phyloP scores from a whole-genome alignment of 768 basidiomycete genomes.

The Ramaria rubella region DNA sequence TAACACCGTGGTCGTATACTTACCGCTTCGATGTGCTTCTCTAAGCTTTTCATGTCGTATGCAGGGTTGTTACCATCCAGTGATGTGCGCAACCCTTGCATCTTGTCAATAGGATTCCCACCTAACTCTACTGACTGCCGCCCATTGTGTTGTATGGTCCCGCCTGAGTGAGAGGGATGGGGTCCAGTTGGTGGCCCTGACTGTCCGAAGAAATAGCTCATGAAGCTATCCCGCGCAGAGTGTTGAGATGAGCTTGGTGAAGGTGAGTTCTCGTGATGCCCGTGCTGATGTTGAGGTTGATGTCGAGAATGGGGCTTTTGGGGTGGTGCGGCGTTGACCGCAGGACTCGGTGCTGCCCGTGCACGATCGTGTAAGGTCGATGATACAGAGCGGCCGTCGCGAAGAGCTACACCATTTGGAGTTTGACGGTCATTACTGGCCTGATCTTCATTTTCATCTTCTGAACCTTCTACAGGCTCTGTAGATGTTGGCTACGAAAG shows the following conservation, averaged over 20 bases:
- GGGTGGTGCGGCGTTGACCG: constrained; percentile 23
- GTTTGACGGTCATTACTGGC: constrained; percentile 44
- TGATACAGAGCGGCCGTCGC: constrained; percentile 65
- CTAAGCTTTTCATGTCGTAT: constrained; percentile 97
- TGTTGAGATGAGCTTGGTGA: constrained; percentile 35
- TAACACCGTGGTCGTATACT: constrained; percentile 12
- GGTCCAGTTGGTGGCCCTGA: constrained; percentile 63
- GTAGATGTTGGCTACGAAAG: constrained; percentile 52
- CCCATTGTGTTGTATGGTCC: background rate
- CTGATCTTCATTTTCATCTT: constrained; percentile 61
- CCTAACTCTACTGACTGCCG: constrained; percentile 1
- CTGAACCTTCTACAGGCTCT: constrained; percentile 43
- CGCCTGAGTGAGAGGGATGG: background rate
- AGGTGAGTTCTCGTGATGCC: constrained; percentile 13
- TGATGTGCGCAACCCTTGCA: constrained; percentile 2
- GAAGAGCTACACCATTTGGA: constrained; percentile 48
- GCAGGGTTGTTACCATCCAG: constrained; percentile 78
- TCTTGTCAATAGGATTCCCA: constrained; percentile 12
- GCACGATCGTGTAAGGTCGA: constrained; percentile 71
- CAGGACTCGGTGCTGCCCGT: constrained; percentile 36
- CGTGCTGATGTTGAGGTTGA: constrained; percentile 29
- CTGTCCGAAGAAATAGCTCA: constrained; percentile 97
- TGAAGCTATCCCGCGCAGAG: constrained; percentile 77
- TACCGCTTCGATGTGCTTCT: constrained; percentile 92
- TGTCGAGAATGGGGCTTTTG: constrained; percentile 19